Base-by-base conservation (phyloP, 139 green algal genomes). In the Deuterostichococcus epilithicus region DNA sequence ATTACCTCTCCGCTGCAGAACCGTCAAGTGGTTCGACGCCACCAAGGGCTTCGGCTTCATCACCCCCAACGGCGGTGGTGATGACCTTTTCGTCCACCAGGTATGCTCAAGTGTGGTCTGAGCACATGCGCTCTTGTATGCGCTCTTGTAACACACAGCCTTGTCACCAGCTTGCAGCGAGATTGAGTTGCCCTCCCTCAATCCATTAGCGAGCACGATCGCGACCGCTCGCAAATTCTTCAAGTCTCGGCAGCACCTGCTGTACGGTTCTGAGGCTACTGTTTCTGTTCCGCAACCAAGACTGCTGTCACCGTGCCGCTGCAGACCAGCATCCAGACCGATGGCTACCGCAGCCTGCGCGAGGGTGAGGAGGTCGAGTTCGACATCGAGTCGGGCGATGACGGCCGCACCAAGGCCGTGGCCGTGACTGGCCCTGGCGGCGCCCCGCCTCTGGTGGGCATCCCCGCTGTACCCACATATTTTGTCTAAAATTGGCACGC, bases 31-130 rank as follows among this genome's bases (percentile, higher is more conserved):
- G 94, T 98, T 98, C 88, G 98, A 98, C 77, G 83, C 84, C 71
- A 91, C 84, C 45, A 98, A 83, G 86, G 85, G 86, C 20, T 90
- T 84, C 45, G 86, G 86, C 38, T 90, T 98, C 79, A 95, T 98
- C 68, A 98, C 90, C 32, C 90, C 92, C 20, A 87, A 92, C 30
- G 92, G 87, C 18, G 90, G 83, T 0, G 89, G 90, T 26, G 89
- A 96, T 68, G 94, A 98, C 72, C 85, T 98, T 30, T 98, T 98
- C 67, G 94, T 98, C 22, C 94, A 98, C 80, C 94, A 98, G 91
- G 92, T 96, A 73, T 13, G 75, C 36, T 34, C n/a, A n/a, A n/a
- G n/a, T n/a, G n/a, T n/a, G n/a, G n/a, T n/a, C n/a, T n/a, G n/a
- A n/a, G n/a, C n/a, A n/a, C n/a, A n/a, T n/a, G n/a, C n/a, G n/a